Evolutionary conservation across 106 monocot species (phyloP).

Genomic region (Apostasia shenzhenica): DNA sequence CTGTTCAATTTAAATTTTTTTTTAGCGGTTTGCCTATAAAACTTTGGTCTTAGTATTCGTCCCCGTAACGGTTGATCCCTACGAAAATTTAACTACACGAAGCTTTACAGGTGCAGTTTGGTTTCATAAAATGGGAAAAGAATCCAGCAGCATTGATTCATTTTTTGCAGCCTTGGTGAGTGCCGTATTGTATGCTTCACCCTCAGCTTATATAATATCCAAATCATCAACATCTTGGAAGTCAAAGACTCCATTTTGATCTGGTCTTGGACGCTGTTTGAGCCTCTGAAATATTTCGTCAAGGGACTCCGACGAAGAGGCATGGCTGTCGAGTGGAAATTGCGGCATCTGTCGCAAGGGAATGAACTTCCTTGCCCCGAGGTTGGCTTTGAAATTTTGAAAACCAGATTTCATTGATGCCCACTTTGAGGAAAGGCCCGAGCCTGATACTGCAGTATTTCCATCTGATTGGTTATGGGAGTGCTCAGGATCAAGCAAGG

Average conservation of each 20-base stretch:
- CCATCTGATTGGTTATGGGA: slow-evolving; percentile 23
- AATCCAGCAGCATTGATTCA: too few relatives aligned
- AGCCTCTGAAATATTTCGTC: slow-evolving; percentile 89
- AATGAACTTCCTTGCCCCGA: slow-evolving; percentile 63
- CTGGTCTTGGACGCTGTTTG: slow-evolving; percentile 35
- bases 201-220: too few relatives aligned
- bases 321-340: slow-evolving; percentile 13
- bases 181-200: too few relatives aligned
- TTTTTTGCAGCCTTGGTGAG: too few relatives aligned
- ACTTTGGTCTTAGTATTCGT: too few relatives aligned
- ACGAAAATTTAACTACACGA: too few relatives aligned
- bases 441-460: slow-evolving; percentile 5
- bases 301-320: slow-evolving; percentile 65
- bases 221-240: slow-evolving; percentile 23
- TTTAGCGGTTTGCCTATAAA: too few relatives aligned
- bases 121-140: too few relatives aligned
- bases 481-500: slow-evolving; percentile 42
- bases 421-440: slow-evolving; percentile 69
- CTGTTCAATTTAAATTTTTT: too few relatives aligned
- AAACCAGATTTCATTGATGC: slow-evolving; percentile 70
- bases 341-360: slow-evolving; percentile 50
- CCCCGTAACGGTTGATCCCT: too few relatives aligned
- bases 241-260: slow-evolving; percentile 18
- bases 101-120: too few relatives aligned
- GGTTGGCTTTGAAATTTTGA: slow-evolving; percentile 68